Evolutionary conservation across 2,329 filamentous ascomycete species (phyloP).

Genomic region (Triangularia verruculosa): DNA sequence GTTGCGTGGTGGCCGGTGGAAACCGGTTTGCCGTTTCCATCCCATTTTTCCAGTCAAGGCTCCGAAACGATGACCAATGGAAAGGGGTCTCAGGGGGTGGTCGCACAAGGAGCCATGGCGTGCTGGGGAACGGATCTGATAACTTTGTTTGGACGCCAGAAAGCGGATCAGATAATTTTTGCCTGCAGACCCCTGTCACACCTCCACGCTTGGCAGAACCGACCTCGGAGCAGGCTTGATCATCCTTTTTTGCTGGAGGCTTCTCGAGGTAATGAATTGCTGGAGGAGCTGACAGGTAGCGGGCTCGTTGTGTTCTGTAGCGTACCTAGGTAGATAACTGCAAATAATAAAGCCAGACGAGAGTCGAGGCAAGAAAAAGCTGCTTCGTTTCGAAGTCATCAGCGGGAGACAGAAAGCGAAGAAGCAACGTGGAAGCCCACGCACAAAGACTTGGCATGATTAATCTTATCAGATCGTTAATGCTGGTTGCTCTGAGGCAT

Average conservation of each 20-base stretch:
- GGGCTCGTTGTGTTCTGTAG: no score
- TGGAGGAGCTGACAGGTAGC: not conserved
- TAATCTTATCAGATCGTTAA: conserved; percentile 28
- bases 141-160: conserved; percentile 31
- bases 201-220: conserved; percentile 13
- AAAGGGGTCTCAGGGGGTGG: conserved; percentile 5
- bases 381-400: no score
- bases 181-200: not conserved
- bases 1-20: not conserved
- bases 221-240: conserved; percentile 26
- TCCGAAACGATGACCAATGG: conserved; percentile 19
- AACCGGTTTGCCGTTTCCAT: conserved; percentile 10
- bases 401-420: not conserved
- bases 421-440: conserved; percentile 6
- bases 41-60: conserved; percentile 7
- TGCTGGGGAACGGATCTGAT: conserved; percentile 33
- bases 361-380: no score
- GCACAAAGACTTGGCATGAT: conserved; percentile 24
- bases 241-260: not conserved
- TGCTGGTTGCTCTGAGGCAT: conserved; percentile 21
- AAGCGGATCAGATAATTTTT: conserved; percentile 34
- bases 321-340: no score
- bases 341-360: no score
- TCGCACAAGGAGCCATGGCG: conserved; percentile 15
- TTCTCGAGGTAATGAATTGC: no score